Evolutionary conservation across 371 early-diverging fungal species (phyloP), one percentile per base, ranked within the genome.

Genomic region (Syncephalastrum sp.): DNA sequence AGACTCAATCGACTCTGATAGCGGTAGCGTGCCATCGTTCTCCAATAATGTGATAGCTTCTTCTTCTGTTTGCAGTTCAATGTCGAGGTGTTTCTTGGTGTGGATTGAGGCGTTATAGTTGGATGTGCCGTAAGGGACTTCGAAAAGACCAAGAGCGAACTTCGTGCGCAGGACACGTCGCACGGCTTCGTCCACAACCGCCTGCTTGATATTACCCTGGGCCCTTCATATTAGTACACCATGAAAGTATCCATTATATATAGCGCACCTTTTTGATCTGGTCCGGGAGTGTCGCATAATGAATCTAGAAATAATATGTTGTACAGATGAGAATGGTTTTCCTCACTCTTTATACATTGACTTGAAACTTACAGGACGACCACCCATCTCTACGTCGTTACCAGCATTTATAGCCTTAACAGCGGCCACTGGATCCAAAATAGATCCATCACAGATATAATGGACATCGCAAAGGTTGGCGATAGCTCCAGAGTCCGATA

Each of bases 31-130:
- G n/a, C 57, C 65, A 42, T 63, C 69, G 53, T 80, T 78, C 60
- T 78, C 75, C 24, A 80, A 17, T 17, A 82, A 63, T 24, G 78
- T 64, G 4, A 66, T 61, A 13, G 74, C 61, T 52, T 49, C 77
- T 52, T 59, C 60, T 14, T 65, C 65, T 15, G 60, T 47, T 42
- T 65, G 53, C 14, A 42, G 54, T 1, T 45, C 56, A 33, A 65
- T n/a, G 6, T 54, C 56, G 17, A 64, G 47, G 15, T 59, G 50
- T 14, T 27, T 64, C 53, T 53, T 57, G 54, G 44, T 49, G 45
- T 47, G 55, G 44, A 63, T 75, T 56, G 46, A 63, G 45, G 24
- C 33, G 47, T 55, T 69, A 63, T 45, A 74, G 63, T 57, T 67
- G 50, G 46, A 13, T 19, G 54, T 15, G 3, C 56, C 46, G 25